A percentile compares a stretch with the other conserved stretches of the same genome.
phyloP scores from a whole-genome alignment of 2,329 filamentous ascomycete species.

The Cercospora sp. region DNA sequence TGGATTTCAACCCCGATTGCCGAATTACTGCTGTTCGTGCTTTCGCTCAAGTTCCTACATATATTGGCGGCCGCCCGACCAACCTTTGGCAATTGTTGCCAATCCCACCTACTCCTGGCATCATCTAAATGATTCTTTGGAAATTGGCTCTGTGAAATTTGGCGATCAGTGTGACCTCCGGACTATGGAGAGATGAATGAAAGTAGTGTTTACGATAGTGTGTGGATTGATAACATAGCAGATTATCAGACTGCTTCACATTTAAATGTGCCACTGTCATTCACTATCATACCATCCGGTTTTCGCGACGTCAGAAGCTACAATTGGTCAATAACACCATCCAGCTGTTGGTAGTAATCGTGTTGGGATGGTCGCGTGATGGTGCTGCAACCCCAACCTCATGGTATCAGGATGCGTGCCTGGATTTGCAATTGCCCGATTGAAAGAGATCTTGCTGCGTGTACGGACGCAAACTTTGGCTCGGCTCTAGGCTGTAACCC shows the following conservation, averaged over 20 bases:
- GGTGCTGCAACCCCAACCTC: too few species aligned
- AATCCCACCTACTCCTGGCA: slow-evolving; percentile 13
- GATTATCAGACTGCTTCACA: not conserved
- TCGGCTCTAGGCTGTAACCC: not conserved
- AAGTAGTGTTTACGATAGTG: not conserved
- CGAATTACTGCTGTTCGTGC: slow-evolving; percentile 20
- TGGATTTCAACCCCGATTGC: slow-evolving; percentile 20
- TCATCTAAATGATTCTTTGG: not conserved
- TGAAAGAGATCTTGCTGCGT: not conserved
- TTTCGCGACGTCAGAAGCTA: too few species aligned
- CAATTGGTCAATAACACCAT: too few species aligned
- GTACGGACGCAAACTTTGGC: not conserved
- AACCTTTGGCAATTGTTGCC: slow-evolving; percentile 13
- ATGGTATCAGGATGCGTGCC: not conserved
- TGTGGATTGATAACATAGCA: not conserved
- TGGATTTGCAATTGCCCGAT: not conserved
- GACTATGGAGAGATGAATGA: not conserved
- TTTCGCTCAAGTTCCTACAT: slow-evolving; percentile 19
- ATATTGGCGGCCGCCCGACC: slow-evolving; percentile 16
- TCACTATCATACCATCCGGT: too few species aligned
- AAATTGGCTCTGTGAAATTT: not conserved
- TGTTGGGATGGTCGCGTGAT: too few species aligned
- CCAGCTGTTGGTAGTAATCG: too few species aligned
- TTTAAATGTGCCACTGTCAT: not conserved
- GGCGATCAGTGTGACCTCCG: not conserved